Evolutionary conservation across 2,329 filamentous ascomycete species (phyloP).

Genomic region (Pseudogymnoascus sp.): DNA sequence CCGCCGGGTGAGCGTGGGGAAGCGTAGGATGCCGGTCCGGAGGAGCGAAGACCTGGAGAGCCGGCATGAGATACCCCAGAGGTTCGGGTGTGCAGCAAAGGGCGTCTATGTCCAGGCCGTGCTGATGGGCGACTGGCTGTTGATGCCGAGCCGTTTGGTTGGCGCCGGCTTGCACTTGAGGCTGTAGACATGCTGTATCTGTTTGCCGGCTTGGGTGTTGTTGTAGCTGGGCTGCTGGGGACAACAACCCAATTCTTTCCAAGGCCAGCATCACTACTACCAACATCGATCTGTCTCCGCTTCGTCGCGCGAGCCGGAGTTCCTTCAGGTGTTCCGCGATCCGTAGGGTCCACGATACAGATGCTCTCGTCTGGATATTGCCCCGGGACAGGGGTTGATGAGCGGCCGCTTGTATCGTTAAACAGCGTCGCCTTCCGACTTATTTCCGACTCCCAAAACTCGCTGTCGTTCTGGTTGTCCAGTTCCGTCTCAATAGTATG

Average conservation of each 20-base stretch:
- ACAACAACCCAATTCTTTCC: slow-evolving; percentile 68
- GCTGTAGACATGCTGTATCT: slow-evolving; percentile 24
- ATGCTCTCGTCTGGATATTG: slow-evolving; percentile 45
- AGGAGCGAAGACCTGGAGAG: slow-evolving; percentile 35
- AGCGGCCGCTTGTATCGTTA: not conserved
- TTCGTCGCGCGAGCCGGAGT: slow-evolving; percentile 40
- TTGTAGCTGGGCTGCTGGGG: slow-evolving; percentile 11
- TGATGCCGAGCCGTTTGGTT: slow-evolving; percentile 11
- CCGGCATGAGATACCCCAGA: slow-evolving; percentile 43
- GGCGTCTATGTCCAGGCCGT: slow-evolving; percentile 27
- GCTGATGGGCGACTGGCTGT: slow-evolving; percentile 24
- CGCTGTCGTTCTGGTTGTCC: not conserved
- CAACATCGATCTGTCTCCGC: slow-evolving; percentile 38
- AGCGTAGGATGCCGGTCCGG: slow-evolving; percentile 48
- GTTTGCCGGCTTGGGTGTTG: slow-evolving; percentile 12
- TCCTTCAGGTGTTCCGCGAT: slow-evolving; percentile 28
- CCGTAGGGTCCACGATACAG: slow-evolving; percentile 35
- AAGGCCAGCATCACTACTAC: slow-evolving; percentile 46
- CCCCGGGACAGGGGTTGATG: slow-evolving; percentile 43
- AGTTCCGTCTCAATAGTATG: not conserved
- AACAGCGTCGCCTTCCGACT: not conserved
- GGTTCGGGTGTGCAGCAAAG: slow-evolving; percentile 26
- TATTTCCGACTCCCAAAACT: not conserved
- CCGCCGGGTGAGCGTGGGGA: slow-evolving; percentile 37
- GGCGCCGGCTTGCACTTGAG: slow-evolving; percentile 17